A percentile compares a stretch with the other conserved stretches of the same genome.
Conservation (phyloP, 495 filamentous ascomycete genomes). For the Sporormia fimetaria region DNA sequence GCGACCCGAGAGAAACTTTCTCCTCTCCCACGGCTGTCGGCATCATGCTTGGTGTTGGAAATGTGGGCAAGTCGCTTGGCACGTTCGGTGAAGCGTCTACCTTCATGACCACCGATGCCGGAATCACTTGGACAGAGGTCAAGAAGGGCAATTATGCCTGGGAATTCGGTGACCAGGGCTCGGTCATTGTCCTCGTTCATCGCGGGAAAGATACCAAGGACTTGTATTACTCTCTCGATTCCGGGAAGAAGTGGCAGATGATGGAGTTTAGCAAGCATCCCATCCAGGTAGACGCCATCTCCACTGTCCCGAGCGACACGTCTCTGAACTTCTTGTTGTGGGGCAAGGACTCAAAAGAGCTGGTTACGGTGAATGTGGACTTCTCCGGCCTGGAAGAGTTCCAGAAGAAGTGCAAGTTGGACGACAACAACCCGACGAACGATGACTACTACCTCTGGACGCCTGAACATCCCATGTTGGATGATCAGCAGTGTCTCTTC, state of each 20-base stretch:
- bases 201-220: slow-evolving; percentile 51
- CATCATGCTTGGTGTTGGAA: slow-evolving; percentile 81
- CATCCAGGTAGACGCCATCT: slow-evolving; percentile 61
- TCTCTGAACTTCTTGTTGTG: slow-evolving; percentile 86
- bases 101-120: slow-evolving; percentile 78
- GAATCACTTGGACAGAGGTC: slow-evolving; percentile 72
- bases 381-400: slow-evolving; percentile 57
- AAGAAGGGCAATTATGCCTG: slow-evolving; percentile 81
- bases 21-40: slow-evolving; percentile 83
- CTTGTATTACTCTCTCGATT: slow-evolving; percentile 67
- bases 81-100: slow-evolving; percentile 58
- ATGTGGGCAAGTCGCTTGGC: slow-evolving; percentile 64
- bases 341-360: slow-evolving; percentile 45
- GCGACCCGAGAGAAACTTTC: slow-evolving; percentile 65
- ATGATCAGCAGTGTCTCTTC: slow-evolving; percentile 69
- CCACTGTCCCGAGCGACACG: slow-evolving; percentile 78
- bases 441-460: slow-evolving; percentile 71
- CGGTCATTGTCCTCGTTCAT: slow-evolving; percentile 72
- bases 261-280: slow-evolving; percentile 62
- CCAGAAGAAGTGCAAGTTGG: slow-evolving; percentile 54
- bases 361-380: slow-evolving; percentile 70
- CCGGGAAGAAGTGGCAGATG: slow-evolving; percentile 62
- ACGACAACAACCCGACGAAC: slow-evolving; percentile 48
- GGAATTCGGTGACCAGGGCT: slow-evolving; percentile 91
- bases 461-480: slow-evolving; percentile 62